phyloP scores from a whole-genome alignment of 345 rosid genomes.

The Citrus inodora region DNA sequence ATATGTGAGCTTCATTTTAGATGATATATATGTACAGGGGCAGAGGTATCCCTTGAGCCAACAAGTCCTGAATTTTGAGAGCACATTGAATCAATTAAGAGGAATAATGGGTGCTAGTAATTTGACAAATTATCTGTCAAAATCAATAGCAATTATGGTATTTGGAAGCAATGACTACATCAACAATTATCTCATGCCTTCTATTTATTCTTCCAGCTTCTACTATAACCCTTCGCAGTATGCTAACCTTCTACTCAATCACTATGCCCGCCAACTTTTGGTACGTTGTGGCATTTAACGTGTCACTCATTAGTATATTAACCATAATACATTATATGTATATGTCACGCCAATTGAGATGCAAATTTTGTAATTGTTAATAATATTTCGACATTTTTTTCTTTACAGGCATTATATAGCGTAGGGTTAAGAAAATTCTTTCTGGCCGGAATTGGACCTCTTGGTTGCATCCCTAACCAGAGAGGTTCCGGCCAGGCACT shows the following conservation, averaged over 20 bases:
- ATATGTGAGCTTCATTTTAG: not conserved
- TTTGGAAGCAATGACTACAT: slow-evolving; percentile 95
- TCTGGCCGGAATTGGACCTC: slow-evolving; percentile 61
- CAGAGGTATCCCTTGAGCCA: slow-evolving; percentile 54
- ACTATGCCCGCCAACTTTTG: slow-evolving; percentile 57
- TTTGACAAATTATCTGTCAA: slow-evolving; percentile 42
- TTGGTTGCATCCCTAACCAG: slow-evolving; percentile 87
- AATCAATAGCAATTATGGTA: slow-evolving; percentile 50
- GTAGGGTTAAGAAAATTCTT: slow-evolving; percentile 69
- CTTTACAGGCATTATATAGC: slow-evolving; percentile 51
- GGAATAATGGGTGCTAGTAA: slow-evolving; percentile 42
- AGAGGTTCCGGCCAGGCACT: slow-evolving; percentile 47
- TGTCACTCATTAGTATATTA: no score
- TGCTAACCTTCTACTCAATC: slow-evolving; percentile 60
- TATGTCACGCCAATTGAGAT: not conserved
- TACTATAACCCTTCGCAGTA: slow-evolving; percentile 53
- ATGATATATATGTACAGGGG: slow-evolving; percentile 36
- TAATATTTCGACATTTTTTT: not conserved
- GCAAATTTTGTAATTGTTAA: not conserved
- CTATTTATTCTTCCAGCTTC: slow-evolving; percentile 49
- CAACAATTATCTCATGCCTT: slow-evolving; percentile 86
- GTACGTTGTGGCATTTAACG: slow-evolving; percentile 20
- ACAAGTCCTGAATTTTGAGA: slow-evolving; percentile 67
- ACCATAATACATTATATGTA: no score
- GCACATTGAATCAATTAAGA: slow-evolving; percentile 54